Evolutionary conservation across 2,329 filamentous ascomycete genomes (phyloP).

Genomic region (Chalaropsis thielavioides): DNA sequence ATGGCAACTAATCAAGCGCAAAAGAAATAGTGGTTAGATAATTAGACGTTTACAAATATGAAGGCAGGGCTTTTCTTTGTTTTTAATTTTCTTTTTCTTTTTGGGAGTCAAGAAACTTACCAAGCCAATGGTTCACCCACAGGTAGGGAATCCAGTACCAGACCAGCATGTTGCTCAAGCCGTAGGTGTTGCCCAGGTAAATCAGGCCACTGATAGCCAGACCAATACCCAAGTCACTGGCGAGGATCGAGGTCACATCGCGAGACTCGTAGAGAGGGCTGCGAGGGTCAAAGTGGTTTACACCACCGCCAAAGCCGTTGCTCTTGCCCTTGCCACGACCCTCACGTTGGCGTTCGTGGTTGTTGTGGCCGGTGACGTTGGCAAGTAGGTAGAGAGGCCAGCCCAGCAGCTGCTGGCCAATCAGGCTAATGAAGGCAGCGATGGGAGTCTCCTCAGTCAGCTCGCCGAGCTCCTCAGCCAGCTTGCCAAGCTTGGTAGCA

Average conservation of each 20-base stretch:
- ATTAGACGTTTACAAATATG: background rate
- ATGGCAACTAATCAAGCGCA: slow-evolving; percentile 58
- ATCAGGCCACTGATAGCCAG: slow-evolving; percentile 48
- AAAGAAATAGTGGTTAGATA: background rate
- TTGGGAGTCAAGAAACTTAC: slow-evolving; percentile 40
- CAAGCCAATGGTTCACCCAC: slow-evolving; percentile 98
- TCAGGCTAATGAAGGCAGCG: slow-evolving; percentile 55
- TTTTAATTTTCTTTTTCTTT: background rate
- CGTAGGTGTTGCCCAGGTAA: slow-evolving; percentile 60
- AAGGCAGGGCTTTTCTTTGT: too few relatives aligned
- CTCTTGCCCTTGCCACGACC: slow-evolving; percentile 85
- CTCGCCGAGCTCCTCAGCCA: slow-evolving; percentile 72
- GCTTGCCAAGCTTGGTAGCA: slow-evolving; percentile 56
- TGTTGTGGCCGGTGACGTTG: slow-evolving; percentile 95
- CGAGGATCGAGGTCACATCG: slow-evolving; percentile 71
- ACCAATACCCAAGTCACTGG: slow-evolving; percentile 71
- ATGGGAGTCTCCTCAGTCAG: slow-evolving; percentile 91
- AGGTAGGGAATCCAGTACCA: slow-evolving; percentile 95
- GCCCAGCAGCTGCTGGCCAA: slow-evolving; percentile 77
- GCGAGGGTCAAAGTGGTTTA: slow-evolving; percentile 86
- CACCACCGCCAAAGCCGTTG: slow-evolving; percentile 65
- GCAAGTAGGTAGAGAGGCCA: slow-evolving; percentile 84
- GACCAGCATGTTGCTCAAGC: slow-evolving; percentile 72
- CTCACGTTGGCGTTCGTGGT: slow-evolving; percentile 79
- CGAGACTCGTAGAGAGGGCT: slow-evolving; percentile 86